A percentile compares a stretch with the other conserved stretches of the same genome.
These are phyloP conservation scores for Penicillium sp. DNA, from an alignment of 2,329 filamentous ascomycete species.

Conservation along the genomic window DNA sequence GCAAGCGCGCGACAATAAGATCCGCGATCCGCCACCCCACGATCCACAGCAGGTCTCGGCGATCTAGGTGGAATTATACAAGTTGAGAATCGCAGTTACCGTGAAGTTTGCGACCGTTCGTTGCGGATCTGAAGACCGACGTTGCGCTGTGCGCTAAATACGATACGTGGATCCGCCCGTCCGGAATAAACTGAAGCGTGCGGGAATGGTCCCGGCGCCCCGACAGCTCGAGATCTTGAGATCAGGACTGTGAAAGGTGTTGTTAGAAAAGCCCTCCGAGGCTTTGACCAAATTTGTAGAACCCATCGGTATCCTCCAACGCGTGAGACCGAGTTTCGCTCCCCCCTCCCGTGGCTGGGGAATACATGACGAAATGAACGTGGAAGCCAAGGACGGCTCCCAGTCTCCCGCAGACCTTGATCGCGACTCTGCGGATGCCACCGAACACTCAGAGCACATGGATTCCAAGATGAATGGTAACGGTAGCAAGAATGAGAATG, in stretches of 20 bases:
- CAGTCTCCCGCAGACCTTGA: constrained; percentile 47
- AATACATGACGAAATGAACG: constrained; percentile 42
- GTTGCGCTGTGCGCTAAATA: constrained; percentile 16
- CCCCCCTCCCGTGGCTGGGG: constrained; percentile 10
- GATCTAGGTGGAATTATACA: constrained; percentile 9
- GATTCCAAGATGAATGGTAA: constrained; percentile 55
- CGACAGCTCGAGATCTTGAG: constrained; percentile 22
- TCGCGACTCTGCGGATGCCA: constrained; percentile 45
- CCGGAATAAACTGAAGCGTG: constrained; percentile 19
- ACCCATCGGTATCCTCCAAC: constrained; percentile 7
- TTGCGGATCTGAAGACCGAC: constrained; percentile 9
- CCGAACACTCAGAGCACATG: constrained; percentile 44
- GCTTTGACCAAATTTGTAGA: constrained; percentile 10
- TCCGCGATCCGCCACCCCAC: constrained; percentile 4
- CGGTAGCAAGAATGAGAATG: constrained; percentile 66
- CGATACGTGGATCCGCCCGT: constrained; percentile 26
- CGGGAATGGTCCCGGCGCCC: constrained; percentile 31
- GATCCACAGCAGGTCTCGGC: not conserved
- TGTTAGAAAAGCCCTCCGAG: not conserved
- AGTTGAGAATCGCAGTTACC: not conserved
- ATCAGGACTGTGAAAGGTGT: constrained; percentile 17
- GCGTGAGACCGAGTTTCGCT: constrained; percentile 5
- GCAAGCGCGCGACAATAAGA: constrained; percentile 33
- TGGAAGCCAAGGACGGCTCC: constrained; percentile 45
- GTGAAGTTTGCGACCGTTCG: constrained; percentile 17